Evolutionary conservation across 371 early-diverging fungal genomes (phyloP).

Genomic region (Rhizopus arrhizus): DNA sequence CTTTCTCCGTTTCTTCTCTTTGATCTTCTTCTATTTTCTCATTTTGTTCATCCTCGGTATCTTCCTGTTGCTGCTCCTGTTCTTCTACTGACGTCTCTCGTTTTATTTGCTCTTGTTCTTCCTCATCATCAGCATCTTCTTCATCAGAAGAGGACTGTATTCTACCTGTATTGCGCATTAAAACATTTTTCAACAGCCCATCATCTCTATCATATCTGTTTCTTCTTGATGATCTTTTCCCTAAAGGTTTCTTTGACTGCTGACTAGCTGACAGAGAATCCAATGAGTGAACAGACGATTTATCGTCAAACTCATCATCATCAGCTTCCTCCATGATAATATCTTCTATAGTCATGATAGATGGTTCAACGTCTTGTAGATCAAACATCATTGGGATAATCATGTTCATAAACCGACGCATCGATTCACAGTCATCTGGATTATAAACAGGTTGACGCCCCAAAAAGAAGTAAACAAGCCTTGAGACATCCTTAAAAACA

Average conservation of each 20-base stretch:
- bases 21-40: slow-evolving; percentile 20
- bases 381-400: slow-evolving; percentile 79
- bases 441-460: slow-evolving; percentile 55
- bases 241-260: background rate
- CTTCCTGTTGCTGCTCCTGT: slow-evolving; percentile 13
- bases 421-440: slow-evolving; percentile 65
- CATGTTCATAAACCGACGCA: slow-evolving; percentile 69
- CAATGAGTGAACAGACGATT: slow-evolving; percentile 20
- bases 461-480: slow-evolving; percentile 58
- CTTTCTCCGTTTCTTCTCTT: slow-evolving; percentile 15
- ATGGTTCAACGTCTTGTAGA: slow-evolving; percentile 43
- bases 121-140: slow-evolving; percentile 12
- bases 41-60: slow-evolving; percentile 16
- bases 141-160: slow-evolving; percentile 9
- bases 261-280: slow-evolving; percentile 14
- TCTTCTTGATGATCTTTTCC: slow-evolving; percentile 4
- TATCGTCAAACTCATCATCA: slow-evolving; percentile 32
- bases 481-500: slow-evolving; percentile 70
- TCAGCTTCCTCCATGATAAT: slow-evolving; percentile 42
- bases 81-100: slow-evolving; percentile 12
- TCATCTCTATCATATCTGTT: slow-evolving; percentile 17
- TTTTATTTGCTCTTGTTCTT: slow-evolving; percentile 1
- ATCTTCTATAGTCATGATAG: slow-evolving; percentile 31
- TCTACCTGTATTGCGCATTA: slow-evolving; percentile 22
- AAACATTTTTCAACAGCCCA: slow-evolving; percentile 26